Conservation (phyloP, 169 alveolate species). For the Plasmodium gonderi region DNA sequence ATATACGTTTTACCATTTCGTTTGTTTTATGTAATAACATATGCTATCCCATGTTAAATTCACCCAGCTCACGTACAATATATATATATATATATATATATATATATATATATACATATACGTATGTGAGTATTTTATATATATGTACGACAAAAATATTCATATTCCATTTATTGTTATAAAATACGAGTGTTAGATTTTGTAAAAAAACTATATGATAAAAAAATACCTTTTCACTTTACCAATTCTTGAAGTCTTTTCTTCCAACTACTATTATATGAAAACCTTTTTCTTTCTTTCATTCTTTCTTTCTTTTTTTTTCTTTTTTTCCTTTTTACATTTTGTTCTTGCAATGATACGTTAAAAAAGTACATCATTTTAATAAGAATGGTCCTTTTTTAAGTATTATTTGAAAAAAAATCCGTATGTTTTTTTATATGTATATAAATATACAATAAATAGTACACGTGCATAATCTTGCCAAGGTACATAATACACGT, state of each 20-base stretch:
- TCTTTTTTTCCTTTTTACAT: neutral
- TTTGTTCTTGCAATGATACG: slow-evolving; percentile 13
- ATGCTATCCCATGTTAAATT: no score
- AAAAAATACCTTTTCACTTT: slow-evolving; percentile 14
- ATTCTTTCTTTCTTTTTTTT: neutral
- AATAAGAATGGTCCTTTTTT: slow-evolving; percentile 8
- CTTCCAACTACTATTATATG: neutral
- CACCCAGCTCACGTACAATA: no score
- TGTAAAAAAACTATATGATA: neutral
- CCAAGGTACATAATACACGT: neutral
- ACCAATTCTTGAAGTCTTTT: slow-evolving; percentile 28
- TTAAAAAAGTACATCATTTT: slow-evolving; percentile 1
- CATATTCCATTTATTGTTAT: neutral
- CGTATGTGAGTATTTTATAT: neutral
- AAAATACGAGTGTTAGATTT: neutral
- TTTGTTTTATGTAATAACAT: no score
- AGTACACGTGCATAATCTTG: neutral
- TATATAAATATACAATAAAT: neutral
- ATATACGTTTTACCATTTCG: no score
- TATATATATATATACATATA: neutral
- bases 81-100: neutral
- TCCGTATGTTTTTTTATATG: neutral
- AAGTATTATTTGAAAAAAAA: neutral
- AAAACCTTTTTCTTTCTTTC: no score
- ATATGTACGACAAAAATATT: neutral